phyloP scores from a whole-genome alignment of 1,284 basidiomycete species.

The Cryptococcus maquisensis region DNA sequence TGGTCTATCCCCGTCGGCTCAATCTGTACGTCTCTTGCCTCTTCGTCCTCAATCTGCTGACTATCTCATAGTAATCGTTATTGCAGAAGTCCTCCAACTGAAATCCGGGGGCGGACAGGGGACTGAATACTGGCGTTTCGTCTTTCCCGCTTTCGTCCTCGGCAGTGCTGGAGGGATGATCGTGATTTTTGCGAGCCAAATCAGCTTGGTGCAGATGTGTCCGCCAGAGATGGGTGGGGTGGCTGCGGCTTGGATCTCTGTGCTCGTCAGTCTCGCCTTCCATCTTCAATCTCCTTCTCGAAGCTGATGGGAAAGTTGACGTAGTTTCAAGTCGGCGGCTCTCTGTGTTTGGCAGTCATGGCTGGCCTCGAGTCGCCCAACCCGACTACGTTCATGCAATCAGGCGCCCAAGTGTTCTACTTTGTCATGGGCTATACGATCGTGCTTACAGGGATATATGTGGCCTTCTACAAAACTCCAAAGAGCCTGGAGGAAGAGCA shows the following conservation, averaged over 20 bases:
- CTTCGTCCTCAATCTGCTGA: not conserved
- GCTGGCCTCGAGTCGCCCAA: conserved; percentile 30
- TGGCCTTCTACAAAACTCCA: conserved; percentile 27
- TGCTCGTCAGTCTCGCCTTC: conserved; percentile 11
- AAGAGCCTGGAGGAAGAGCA: conserved; percentile 27
- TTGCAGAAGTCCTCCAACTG: conserved; percentile 24
- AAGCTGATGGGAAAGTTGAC: not conserved
- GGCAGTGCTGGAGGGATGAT: conserved; percentile 13
- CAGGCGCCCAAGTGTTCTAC: conserved; percentile 21
- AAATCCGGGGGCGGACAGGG: conserved; percentile 30
- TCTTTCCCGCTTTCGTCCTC: conserved; percentile 32
- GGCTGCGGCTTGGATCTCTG: conserved; percentile 33
- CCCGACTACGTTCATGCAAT: conserved; percentile 20
- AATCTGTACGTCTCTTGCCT: conserved; percentile 8
- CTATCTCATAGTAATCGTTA: conserved; percentile 21
- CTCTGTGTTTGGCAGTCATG: conserved; percentile 36
- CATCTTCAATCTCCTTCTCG: not conserved
- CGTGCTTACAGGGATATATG: conserved; percentile 18
- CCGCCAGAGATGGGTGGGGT: conserved; percentile 36
- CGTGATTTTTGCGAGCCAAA: not conserved
- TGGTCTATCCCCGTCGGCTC: conserved; percentile 19
- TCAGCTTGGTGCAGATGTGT: conserved; percentile 28
- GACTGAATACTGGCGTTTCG: conserved; percentile 37
- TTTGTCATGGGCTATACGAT: conserved; percentile 29
- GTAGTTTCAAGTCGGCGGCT: conserved; percentile 27